Percentiles rank a stretch among this genome's conserved stretches.
These are phyloP conservation scores for Emiliania huxleyi DNA, from an alignment of 78 protist genomes.

Conservation along the genomic window DNA sequence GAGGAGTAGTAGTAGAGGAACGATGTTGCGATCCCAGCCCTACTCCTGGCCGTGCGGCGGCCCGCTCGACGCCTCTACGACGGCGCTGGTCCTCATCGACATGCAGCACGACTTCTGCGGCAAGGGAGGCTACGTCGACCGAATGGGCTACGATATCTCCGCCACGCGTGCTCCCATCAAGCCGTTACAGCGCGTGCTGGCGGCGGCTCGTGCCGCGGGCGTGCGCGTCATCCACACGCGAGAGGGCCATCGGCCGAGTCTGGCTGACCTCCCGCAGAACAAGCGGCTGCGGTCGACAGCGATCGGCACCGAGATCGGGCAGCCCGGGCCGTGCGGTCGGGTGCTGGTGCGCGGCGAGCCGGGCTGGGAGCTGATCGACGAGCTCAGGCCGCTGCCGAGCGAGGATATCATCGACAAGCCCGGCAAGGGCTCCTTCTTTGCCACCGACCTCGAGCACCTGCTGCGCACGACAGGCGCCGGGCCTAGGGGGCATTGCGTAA, in stretches of 20 bases:
- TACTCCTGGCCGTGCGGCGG: background rate
- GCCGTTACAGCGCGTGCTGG: background rate
- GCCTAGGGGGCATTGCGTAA: too few species aligned
- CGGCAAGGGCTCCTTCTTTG: background rate
- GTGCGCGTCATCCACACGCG: background rate
- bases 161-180: background rate
- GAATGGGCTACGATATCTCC: background rate
- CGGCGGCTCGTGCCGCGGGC: background rate
- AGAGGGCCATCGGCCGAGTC: background rate
- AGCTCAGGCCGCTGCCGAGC: background rate
- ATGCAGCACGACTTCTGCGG: conserved; percentile 7
- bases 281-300: background rate
- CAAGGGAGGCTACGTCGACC: background rate
- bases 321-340: background rate
- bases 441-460: background rate
- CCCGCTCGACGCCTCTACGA: background rate
- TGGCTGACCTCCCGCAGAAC: background rate
- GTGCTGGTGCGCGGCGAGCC: background rate
- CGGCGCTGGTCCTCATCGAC: conserved; percentile 6
- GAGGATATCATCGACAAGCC: background rate
- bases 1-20: too few species aligned
- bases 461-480: background rate
- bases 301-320: background rate
- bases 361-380: background rate
- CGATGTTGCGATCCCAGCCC: background rate